A percentile compares a stretch with the other conserved stretches of the same genome.
Conservation (phyloP, 306 rosid species). For the Hippophae rhamnoides region DNA sequence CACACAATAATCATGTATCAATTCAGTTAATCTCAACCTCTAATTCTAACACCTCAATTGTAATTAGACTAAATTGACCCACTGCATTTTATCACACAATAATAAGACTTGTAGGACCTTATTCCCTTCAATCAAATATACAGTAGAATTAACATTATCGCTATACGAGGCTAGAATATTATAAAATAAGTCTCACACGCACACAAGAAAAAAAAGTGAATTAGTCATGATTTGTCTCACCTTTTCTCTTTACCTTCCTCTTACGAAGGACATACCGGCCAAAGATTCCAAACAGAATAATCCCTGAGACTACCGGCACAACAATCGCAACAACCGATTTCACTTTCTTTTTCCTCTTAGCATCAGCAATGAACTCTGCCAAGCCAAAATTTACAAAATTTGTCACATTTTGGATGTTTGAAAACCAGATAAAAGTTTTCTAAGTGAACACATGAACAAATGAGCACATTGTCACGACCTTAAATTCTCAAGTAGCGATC, state of each 20-base stretch:
- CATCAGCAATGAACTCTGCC: conserved; percentile 19
- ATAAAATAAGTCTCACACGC: too few species aligned
- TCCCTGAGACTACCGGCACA: conserved; percentile 1
- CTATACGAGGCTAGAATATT: too few species aligned
- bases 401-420: not conserved
- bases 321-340: not conserved
- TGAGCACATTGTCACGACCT: not conserved
- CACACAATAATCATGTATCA: too few species aligned
- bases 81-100: too few species aligned
- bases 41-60: too few species aligned
- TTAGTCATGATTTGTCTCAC: not conserved
- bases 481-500: too few species aligned
- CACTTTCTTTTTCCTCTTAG: conserved; percentile 18
- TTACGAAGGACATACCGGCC: not conserved
- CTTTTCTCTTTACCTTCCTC: conserved; percentile 11
- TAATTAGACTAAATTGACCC: too few species aligned
- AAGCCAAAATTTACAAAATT: not conserved
- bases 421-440: not conserved
- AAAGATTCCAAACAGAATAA: conserved; percentile 11
- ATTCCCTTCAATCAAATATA: too few species aligned
- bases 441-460: too few species aligned
- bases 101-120: too few species aligned
- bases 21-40: too few species aligned
- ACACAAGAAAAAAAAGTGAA: not conserved
- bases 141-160: too few species aligned